Conservation (phyloP, 176 grass and related monocot genomes). For the Oryza meridionalis region DNA sequence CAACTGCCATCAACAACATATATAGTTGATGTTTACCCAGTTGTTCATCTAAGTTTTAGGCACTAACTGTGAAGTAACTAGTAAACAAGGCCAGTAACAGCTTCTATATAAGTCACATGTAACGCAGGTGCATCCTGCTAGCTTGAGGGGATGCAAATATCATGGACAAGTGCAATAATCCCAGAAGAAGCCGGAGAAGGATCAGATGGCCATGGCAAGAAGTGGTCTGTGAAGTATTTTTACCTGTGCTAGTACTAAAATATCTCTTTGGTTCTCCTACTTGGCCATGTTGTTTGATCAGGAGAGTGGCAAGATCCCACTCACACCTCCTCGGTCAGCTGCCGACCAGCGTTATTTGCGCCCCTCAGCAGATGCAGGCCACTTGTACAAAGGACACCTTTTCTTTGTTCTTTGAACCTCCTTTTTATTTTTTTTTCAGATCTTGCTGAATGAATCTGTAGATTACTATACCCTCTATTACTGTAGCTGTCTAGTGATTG, state of each 20-base stretch:
- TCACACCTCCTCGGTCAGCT: background rate
- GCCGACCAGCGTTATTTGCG: slow-evolving; percentile 1
- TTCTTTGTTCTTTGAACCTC: background rate
- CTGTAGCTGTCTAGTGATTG: background rate
- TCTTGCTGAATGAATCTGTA: background rate
- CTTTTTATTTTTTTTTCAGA: background rate
- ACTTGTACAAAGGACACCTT: background rate
- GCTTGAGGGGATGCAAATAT: background rate
- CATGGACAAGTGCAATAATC: background rate
- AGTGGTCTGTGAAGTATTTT: background rate
- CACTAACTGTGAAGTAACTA: background rate
- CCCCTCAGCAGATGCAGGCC: background rate
- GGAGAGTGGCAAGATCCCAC: background rate
- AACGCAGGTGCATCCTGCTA: background rate
- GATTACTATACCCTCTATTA: background rate
- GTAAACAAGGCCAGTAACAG: background rate
- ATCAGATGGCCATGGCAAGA: background rate
- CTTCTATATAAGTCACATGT: background rate
- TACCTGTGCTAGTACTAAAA: background rate
- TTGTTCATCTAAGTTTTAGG: background rate
- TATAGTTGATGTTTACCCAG: background rate
- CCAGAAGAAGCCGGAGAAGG: background rate
- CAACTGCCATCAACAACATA: background rate
- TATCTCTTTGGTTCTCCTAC: background rate
- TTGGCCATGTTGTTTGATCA: background rate